A percentile compares a stretch with the other conserved stretches of the same genome.
Conservation (phyloP, 176 grass and related monocot genomes). For the Hyparrhenia diplandra region DNA sequence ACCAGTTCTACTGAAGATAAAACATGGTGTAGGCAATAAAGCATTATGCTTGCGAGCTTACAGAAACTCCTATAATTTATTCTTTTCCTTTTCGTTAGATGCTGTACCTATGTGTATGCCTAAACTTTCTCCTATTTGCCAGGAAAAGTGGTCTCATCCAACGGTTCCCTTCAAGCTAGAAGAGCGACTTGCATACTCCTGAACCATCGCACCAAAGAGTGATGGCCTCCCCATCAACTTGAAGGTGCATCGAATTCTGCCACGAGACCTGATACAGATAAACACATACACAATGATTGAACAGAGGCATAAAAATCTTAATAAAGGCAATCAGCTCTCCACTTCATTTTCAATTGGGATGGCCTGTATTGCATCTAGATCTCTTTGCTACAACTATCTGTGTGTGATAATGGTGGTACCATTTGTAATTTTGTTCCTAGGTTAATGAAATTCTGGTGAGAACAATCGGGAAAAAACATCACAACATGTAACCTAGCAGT, state of each 20-base stretch:
- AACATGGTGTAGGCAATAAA: not conserved
- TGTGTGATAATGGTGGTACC: no score
- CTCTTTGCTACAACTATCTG: not conserved
- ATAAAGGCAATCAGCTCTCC: not conserved
- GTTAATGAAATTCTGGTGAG: not conserved
- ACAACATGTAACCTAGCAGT: not conserved
- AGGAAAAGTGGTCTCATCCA: not conserved
- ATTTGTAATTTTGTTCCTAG: not conserved
- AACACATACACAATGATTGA: not conserved
- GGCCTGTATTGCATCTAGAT: not conserved
- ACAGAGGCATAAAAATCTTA: not conserved
- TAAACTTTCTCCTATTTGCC: not conserved
- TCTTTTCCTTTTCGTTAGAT: not conserved
- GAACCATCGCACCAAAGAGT: slow-evolving; percentile 65
- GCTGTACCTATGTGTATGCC: not conserved
- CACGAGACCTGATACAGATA: slow-evolving; percentile 51
- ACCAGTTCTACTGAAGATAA: not conserved
- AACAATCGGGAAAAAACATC: no score
- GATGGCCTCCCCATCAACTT: slow-evolving; percentile 59
- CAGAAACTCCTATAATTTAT: not conserved
- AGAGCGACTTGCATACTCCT: slow-evolving; percentile 75
- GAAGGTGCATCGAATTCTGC: slow-evolving; percentile 71
- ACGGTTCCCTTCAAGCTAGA: slow-evolving; percentile 22
- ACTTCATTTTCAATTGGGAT: not conserved
- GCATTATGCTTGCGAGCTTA: not conserved